Percentiles rank a stretch among this genome's conserved stretches.
Evolutionary conservation across 352 stramenopile genomes (phyloP).

Genomic region (Phytophthora citricola): DNA sequence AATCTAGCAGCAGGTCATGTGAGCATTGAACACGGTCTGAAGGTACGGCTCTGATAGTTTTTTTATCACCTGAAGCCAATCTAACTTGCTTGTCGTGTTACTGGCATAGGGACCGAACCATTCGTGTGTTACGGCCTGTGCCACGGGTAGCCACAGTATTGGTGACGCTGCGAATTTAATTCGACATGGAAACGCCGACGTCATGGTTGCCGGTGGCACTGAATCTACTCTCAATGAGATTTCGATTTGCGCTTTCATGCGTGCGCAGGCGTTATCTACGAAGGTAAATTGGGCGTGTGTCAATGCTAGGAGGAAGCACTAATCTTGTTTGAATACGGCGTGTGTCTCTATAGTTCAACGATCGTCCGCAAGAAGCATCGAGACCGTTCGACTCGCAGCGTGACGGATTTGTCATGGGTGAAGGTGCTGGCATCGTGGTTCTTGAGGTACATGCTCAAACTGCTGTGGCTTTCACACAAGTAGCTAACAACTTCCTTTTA

Average conservation of each 20-base stretch:
- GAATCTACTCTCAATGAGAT: slow-evolving; percentile 96
- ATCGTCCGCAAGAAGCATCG: slow-evolving; percentile 88
- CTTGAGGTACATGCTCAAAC: slow-evolving; percentile 44
- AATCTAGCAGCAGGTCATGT: slow-evolving; percentile 94
- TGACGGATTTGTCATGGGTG: slow-evolving; percentile 98
- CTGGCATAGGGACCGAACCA: slow-evolving; percentile 94
- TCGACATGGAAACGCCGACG: slow-evolving; percentile 88
- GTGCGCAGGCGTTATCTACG: slow-evolving; percentile 95
- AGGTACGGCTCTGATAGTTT: slow-evolving; percentile 44
- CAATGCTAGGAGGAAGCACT: background rate
- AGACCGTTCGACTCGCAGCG: slow-evolving; percentile 96
- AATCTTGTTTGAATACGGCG: background rate
- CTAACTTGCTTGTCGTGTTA: background rate
- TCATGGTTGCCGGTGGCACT: slow-evolving; percentile 97
- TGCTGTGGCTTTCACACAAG: background rate
- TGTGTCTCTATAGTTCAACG: slow-evolving; percentile 89
- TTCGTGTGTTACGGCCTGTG: slow-evolving; percentile 96
- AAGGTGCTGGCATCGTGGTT: slow-evolving; percentile 76
- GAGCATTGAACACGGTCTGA: slow-evolving; percentile 91
- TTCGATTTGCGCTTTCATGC: slow-evolving; percentile 94
- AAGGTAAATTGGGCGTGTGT: slow-evolving; percentile 47
- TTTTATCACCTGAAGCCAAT: background rate
- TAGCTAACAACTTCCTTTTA: background rate
- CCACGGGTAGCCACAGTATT: slow-evolving; percentile 97
- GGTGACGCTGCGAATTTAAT: slow-evolving; percentile 94